Evolutionary conservation across 768 basidiomycete genomes (phyloP).

Genomic region (Psilocybe cubensis): DNA sequence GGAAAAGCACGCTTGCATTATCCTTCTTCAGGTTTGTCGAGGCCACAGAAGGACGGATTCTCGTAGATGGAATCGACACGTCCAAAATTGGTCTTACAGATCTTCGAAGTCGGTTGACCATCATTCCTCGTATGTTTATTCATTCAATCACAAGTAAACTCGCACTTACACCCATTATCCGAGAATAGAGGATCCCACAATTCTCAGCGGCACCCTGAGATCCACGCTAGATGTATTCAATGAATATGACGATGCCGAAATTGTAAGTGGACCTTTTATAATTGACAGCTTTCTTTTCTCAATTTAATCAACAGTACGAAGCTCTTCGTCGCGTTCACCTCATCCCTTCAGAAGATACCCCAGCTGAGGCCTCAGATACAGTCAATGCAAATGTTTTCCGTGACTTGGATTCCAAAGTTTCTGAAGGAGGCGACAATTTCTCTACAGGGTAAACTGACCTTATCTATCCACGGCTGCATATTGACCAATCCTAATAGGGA

Average conservation of each 20-base stretch:
- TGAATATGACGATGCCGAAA: constrained; percentile 84
- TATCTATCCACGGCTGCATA: background rate
- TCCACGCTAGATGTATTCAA: constrained; percentile 85
- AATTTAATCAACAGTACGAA: constrained; percentile 11
- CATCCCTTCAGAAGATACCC: constrained; percentile 35
- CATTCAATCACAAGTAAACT: background rate
- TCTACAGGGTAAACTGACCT: constrained; percentile 48
- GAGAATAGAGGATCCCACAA: constrained; percentile 80
- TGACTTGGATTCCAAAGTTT: constrained; percentile 57
- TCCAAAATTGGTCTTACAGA: constrained; percentile 81
- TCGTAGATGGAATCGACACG: constrained; percentile 82
- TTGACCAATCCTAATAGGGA: constrained; percentile 36
- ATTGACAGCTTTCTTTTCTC: background rate
- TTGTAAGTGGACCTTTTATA: constrained; percentile 60
- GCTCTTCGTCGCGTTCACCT: constrained; percentile 20
- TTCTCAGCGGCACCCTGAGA: constrained; percentile 81
- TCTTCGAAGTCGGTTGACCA: constrained; percentile 59
- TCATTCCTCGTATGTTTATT: constrained; percentile 59
- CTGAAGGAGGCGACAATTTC: constrained; percentile 80
- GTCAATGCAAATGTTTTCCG: constrained; percentile 20
- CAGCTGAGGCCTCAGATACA: constrained; percentile 39
- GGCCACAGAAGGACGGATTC: constrained; percentile 72
- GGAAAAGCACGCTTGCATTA: constrained; percentile 80
- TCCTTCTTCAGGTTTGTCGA: constrained; percentile 90
- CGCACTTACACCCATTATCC: background rate